A percentile compares a stretch with the other conserved stretches of the same genome.
Conservation (phyloP, 768 basidiomycete species). For the Polyporus arcularius region DNA sequence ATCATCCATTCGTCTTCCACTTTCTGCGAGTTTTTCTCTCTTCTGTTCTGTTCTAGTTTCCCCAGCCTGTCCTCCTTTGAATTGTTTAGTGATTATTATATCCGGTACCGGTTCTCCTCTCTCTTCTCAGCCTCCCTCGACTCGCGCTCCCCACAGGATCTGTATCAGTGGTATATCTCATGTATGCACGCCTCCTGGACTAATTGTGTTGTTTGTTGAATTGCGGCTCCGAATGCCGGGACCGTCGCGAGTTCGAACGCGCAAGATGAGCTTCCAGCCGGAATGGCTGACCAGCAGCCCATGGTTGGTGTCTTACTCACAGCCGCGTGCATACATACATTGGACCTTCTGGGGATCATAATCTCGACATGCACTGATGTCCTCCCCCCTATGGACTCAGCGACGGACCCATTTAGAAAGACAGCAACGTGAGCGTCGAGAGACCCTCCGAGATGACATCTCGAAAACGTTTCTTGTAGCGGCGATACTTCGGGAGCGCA, state of each 20-base stretch:
- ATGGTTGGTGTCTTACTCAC: too few species aligned
- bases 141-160: constrained; percentile 15
- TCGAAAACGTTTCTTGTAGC: constrained; percentile 47
- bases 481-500: constrained; percentile 44
- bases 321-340: too few species aligned
- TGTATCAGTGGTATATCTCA: constrained; percentile 24
- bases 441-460: constrained; percentile 49
- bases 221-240: neutral
- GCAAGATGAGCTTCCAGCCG: too few species aligned
- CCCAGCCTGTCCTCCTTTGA: neutral
- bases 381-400: too few species aligned
- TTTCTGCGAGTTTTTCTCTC: neutral
- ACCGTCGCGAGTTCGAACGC: too few species aligned
- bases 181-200: constrained; percentile 21
- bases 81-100: constrained; percentile 6
- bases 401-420: constrained; percentile 15
- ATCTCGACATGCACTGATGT: too few species aligned
- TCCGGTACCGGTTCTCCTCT: neutral
- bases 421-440: constrained; percentile 26
- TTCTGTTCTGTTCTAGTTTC: neutral
- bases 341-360: too few species aligned
- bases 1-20: neutral
- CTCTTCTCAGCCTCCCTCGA: neutral
- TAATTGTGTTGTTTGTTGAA: constrained; percentile 15
- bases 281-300: too few species aligned